These are phyloP conservation scores for Suhomyces maxii DNA, from an alignment of 1,139 yeast species.

Conservation along the genomic window DNA sequence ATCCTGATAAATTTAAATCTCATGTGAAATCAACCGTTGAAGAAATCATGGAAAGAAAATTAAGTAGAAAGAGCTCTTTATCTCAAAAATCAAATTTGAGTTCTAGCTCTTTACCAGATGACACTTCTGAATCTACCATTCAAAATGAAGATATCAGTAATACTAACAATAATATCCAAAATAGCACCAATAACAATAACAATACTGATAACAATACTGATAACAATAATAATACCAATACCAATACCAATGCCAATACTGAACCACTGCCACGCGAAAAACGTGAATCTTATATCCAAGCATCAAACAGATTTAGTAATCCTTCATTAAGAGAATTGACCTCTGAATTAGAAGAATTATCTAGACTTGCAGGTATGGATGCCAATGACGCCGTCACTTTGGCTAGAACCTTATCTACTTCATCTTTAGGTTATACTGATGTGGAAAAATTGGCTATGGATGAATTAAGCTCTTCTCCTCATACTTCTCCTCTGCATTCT, in stretches of 20 bases:
- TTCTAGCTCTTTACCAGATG: conserved; percentile 8
- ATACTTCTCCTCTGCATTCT: conserved; percentile 15
- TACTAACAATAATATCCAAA: neutral
- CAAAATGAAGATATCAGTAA: neutral
- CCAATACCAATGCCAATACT: neutral
- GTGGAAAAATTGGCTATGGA: conserved; percentile 50
- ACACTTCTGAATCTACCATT: conserved; percentile 8
- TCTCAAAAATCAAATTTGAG: conserved; percentile 35
- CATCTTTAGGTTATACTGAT: conserved; percentile 57
- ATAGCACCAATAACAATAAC: neutral
- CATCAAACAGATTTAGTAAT: conserved; percentile 25
- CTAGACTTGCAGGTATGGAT: conserved; percentile 71
- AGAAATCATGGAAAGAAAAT: conserved; percentile 58
- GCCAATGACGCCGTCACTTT: conserved; percentile 73
- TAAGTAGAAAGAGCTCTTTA: conserved; percentile 31
- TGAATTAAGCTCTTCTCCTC: conserved; percentile 28
- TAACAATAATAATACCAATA: too few relatives aligned
- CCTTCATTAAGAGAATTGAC: conserved; percentile 71
- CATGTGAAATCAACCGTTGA: conserved; percentile 81
- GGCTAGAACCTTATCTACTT: conserved; percentile 67
- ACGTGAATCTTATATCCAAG: conserved; percentile 13
- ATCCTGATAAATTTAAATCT: conserved; percentile 85
- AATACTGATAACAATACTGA: neutral
- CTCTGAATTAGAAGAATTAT: conserved; percentile 61
- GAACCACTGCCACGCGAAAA: conserved; percentile 3